Base-by-base conservation (phyloP, 2,329 filamentous ascomycete species). In the Colletotrichum costaricense region DNA sequence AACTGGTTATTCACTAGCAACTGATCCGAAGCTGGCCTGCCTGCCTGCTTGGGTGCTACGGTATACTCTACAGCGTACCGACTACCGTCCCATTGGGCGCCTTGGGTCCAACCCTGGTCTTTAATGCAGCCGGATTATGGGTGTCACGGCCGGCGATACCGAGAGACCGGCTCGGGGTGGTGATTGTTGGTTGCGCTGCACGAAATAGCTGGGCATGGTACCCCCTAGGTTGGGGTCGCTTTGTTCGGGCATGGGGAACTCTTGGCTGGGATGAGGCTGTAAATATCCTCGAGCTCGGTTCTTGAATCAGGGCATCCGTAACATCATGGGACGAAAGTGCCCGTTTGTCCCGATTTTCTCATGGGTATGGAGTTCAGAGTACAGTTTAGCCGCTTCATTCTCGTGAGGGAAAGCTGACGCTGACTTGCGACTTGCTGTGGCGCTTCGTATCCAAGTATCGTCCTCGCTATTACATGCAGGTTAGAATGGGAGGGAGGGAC, bases 101-200 rank as follows among this genome's bases (percentile, higher is more conserved):
- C 60, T 14, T 22, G 19, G 49, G 16, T 11, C 7, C n/a, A 42
- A 55, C 70, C 70, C 60, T 70, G 56, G 19, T 14, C 22, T 14
- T 65, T 57, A 62, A 66, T 62, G 38, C 46, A 49, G 12, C 12
- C 55, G 42, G 46, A 28, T 46, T 70, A 66, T 70, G 59, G 54
- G 56, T 57, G 35, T 46, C 56, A 71, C 46, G 24, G 46, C 62
- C 56, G 60, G 70, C 46, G 28, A 62, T 70, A 65, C 60, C 70
- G 60, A 66, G 60, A 70, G 26, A 57, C 26, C 46, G 70, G 70
- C 70, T 59, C 69, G 24, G 26, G 38, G 49, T 42, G 33, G 57
- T 63, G 42, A 22, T 22, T 62, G 46, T 65, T 65, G 60, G 35
- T 66, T 56, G 35, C 22, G 26, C 35, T 63, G 55, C 28, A 30